These are phyloP conservation scores for Aspergillus ostianus DNA, from an alignment of 495 filamentous ascomycete genomes.

Conservation along the genomic window DNA sequence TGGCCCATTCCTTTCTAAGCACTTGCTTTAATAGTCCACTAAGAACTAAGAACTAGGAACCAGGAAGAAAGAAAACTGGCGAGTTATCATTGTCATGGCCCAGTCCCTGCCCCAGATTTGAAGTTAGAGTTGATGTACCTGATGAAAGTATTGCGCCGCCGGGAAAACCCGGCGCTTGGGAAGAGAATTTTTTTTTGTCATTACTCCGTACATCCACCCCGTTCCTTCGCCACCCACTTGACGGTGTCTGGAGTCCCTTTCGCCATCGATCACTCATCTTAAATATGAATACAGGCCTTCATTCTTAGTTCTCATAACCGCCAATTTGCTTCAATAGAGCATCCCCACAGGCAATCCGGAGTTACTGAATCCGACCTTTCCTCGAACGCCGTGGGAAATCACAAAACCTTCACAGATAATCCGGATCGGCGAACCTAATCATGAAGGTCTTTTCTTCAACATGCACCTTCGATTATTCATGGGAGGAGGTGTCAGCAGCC, in stretches of 20 bases:
- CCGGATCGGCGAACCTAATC: slow-evolving; percentile 1
- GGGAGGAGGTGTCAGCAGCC: slow-evolving; percentile 97
- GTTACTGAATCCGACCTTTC: background rate
- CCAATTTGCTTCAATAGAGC: background rate
- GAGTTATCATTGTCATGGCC: background rate
- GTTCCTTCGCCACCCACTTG: background rate
- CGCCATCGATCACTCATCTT: background rate
- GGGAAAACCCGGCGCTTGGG: slow-evolving; percentile 20
- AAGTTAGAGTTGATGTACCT: background rate
- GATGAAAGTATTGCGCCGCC: slow-evolving; percentile 10
- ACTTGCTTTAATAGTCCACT: no score
- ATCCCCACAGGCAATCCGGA: background rate
- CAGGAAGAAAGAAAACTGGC: no score
- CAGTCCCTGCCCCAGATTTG: background rate
- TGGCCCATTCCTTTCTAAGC: no score
- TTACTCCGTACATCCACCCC: background rate
- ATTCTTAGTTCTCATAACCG: background rate
- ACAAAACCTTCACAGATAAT: background rate
- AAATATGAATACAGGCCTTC: background rate
- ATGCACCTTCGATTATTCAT: slow-evolving; percentile 93
- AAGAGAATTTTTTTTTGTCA: slow-evolving; percentile 3
- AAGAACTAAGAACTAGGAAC: no score
- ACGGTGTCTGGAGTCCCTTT: background rate
- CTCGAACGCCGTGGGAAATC: background rate
- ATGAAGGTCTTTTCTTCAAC: slow-evolving; percentile 95